Evolutionary conservation across 2,329 filamentous ascomycete species (phyloP).

Genomic region (Sclerotinia minor): DNA sequence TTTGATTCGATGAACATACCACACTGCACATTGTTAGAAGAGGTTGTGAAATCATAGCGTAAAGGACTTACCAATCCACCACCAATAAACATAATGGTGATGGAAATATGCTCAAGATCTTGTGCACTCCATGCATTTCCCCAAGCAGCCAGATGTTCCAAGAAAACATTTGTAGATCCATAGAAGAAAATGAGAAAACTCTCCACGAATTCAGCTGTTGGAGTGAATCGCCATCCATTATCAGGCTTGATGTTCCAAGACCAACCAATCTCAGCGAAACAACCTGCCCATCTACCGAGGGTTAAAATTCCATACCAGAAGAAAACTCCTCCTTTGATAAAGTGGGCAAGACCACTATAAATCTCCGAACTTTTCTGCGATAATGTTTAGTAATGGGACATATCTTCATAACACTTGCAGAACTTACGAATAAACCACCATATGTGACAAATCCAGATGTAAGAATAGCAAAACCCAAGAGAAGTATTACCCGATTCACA

Average conservation of each 20-base stretch:
- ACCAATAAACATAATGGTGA: conserved; percentile 90
- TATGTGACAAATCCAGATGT: conserved; percentile 73
- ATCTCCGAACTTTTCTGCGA: conserved; percentile 64
- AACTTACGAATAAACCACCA: conserved; percentile 79
- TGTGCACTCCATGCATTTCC: conserved; percentile 71
- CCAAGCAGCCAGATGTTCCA: conserved; percentile 80
- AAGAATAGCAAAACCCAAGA: conserved; percentile 74
- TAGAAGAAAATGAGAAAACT: conserved; percentile 89
- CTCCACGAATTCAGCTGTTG: conserved; percentile 85
- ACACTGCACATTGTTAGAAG: conserved; percentile 49
- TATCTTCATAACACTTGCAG: not conserved
- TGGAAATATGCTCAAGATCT: conserved; percentile 89
- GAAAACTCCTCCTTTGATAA: conserved; percentile 92
- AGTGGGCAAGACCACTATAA: conserved; percentile 84
- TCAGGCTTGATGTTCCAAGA: conserved; percentile 84
- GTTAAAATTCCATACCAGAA: conserved; percentile 90
- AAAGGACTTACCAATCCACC: conserved; percentile 71
- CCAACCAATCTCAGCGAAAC: conserved; percentile 90
- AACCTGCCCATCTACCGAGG: conserved; percentile 84
- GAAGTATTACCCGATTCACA: conserved; percentile 74
- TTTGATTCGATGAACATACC: conserved; percentile 85
- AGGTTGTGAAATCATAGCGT: conserved; percentile 23
- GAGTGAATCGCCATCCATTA: conserved; percentile 51
- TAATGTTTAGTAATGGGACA: conserved; percentile 23
- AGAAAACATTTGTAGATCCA: conserved; percentile 84